Percentiles rank a stretch among this genome's conserved stretches.
Evolutionary conservation across 495 filamentous ascomycete species (phyloP).

Genomic region (Xylaria telfairii): DNA sequence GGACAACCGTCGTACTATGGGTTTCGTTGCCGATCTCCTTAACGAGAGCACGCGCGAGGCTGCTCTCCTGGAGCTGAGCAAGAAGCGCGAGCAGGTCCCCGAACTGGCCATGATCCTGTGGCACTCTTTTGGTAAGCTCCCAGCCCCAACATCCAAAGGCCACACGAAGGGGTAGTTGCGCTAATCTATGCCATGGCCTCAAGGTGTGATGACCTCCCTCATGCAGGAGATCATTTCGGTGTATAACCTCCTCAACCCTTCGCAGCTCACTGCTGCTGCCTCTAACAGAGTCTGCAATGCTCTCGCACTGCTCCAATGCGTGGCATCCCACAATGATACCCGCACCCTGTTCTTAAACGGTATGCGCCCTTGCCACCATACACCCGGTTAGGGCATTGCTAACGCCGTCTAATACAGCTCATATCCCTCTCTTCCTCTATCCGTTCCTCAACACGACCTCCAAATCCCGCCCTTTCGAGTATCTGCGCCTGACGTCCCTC

Average conservation of each 20-base stretch:
- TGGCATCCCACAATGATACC: constrained; percentile 97
- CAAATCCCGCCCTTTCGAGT: constrained; percentile 97
- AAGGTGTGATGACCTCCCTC: constrained; percentile 97
- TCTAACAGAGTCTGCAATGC: constrained; percentile 98
- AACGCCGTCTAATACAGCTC: constrained; percentile 62
- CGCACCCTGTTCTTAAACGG: constrained; percentile 90
- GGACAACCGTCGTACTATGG: constrained; percentile 89
- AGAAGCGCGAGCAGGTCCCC: constrained; percentile 97
- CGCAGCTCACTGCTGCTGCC: constrained; percentile 93
- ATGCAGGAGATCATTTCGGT: constrained; percentile 99
- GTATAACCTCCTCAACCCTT: constrained; percentile 94
- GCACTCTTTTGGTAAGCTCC: constrained; percentile 91
- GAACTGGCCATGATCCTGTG: constrained; percentile 96
- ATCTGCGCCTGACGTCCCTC: constrained; percentile 95
- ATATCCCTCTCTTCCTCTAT: constrained; percentile 97
- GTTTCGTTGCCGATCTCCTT: constrained; percentile 91
- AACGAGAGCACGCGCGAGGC: constrained; percentile 86
- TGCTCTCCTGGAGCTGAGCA: constrained; percentile 94
- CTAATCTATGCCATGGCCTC: constrained; percentile 23
- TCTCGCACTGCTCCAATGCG: constrained; percentile 93
- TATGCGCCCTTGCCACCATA: constrained; percentile 47
- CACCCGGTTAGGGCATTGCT: not conserved
- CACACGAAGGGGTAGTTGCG: not conserved
- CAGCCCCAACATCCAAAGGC: not conserved
- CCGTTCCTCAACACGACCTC: constrained; percentile 99